A percentile compares a stretch with the other conserved stretches of the same genome.
These are phyloP conservation scores for Penicillium cataractarum DNA, from an alignment of 495 filamentous ascomycete genomes.

Conservation along the genomic window DNA sequence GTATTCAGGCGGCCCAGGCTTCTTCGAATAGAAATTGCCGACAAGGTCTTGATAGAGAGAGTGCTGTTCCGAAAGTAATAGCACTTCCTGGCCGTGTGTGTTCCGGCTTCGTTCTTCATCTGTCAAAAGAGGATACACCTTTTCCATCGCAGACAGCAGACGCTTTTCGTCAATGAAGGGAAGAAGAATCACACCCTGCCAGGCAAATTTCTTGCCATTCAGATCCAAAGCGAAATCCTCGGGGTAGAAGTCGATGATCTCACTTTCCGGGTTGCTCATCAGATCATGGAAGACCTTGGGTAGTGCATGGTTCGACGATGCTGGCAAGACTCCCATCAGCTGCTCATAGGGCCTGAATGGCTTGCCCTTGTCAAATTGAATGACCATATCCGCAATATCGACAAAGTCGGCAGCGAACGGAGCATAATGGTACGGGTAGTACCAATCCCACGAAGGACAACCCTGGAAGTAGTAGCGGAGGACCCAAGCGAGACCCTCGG, in stretches of 20 bases:
- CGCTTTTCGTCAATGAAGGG: constrained; percentile 96
- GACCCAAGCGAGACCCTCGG: constrained; percentile 99
- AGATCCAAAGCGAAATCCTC: constrained; percentile 90
- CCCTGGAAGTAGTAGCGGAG: constrained; percentile 97
- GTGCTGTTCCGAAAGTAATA: constrained; percentile 82
- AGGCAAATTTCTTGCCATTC: constrained; percentile 97
- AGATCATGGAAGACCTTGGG: constrained; percentile 82
- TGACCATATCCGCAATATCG: constrained; percentile 74
- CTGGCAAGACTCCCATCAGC: constrained; percentile 96
- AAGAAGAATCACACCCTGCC: constrained; percentile 92
- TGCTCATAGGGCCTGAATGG: constrained; percentile 95
- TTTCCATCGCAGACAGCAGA: constrained; percentile 79
- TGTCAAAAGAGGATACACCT: constrained; percentile 77
- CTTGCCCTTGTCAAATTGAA: constrained; percentile 82
- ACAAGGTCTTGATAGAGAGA: constrained; percentile 81
- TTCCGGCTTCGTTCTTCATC: constrained; percentile 81
- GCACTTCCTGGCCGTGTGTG: constrained; percentile 73
- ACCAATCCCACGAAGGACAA: constrained; percentile 98
- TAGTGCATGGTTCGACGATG: constrained; percentile 88
- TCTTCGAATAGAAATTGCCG: constrained; percentile 87
- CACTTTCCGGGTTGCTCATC: constrained; percentile 84
- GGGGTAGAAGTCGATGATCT: constrained; percentile 97
- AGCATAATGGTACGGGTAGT: constrained; percentile 97
- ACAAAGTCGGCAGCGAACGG: constrained; percentile 96
- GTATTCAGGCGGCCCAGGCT: constrained; percentile 65